These are phyloP conservation scores for Rhynchospora pubera DNA, from an alignment of 176 grass and related monocot genomes.

Conservation along the genomic window DNA sequence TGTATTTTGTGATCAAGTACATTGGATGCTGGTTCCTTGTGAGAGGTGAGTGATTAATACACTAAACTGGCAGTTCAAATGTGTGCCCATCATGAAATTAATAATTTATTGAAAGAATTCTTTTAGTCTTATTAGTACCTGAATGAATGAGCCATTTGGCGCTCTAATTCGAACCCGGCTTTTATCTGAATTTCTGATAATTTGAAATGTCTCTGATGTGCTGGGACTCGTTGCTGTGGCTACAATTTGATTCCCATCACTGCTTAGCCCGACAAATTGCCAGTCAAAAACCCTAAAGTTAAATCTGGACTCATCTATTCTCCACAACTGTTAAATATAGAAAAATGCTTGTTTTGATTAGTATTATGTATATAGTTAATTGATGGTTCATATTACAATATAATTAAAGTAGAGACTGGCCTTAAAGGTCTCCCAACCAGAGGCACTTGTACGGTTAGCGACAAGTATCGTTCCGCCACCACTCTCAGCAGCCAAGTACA, in stretches of 20 bases:
- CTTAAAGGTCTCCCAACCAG: conserved; percentile 46
- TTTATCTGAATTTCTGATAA: conserved; percentile 21
- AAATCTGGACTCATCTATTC: conserved; percentile 26
- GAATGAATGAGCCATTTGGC: conserved; percentile 33
- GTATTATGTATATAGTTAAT: not conserved
- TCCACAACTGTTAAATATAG: conserved; percentile 37
- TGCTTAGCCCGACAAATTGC: conserved; percentile 38
- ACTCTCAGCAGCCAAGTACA: conserved; percentile 32
- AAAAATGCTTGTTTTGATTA: not conserved
- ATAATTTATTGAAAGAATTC: not conserved
- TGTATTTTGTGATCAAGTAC: not conserved
- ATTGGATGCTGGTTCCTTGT: too few species aligned
- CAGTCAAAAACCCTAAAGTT: conserved; percentile 27
- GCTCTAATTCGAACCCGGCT: conserved; percentile 27
- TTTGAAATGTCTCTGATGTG: conserved; percentile 22
- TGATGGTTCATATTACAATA: not conserved
- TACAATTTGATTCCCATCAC: not conserved
- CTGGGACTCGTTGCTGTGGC: conserved; percentile 20
- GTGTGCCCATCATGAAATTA: not conserved
- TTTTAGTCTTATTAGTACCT: conserved; percentile 23
- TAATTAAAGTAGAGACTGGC: not conserved
- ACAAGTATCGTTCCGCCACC: conserved; percentile 42
- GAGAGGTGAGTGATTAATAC: not conserved
- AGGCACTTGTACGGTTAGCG: conserved; percentile 22
- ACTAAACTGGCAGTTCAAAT: not conserved